Evolutionary conservation across 139 green algal species (phyloP), one percentile per base, ranked within the genome.

Genomic region (Chlorella sp.): DNA sequence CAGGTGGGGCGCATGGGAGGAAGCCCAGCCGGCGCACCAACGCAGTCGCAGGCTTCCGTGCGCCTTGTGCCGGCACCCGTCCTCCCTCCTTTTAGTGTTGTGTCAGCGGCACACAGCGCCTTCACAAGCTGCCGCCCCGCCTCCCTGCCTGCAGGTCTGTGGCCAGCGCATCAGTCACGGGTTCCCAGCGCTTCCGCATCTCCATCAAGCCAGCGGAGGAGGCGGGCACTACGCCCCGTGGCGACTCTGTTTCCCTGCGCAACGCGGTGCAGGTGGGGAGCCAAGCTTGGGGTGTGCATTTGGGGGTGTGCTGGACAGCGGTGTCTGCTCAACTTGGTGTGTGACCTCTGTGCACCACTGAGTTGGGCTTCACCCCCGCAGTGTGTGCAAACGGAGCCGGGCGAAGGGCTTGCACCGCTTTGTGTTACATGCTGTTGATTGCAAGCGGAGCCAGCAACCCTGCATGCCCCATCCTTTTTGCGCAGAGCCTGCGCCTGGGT

Each of bases 161-260:
- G 43, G 30, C 69, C 69, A 85, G 81, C 69, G 38, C 22, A 51
- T 80, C 44, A 30, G 51, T 69, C 14, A 26, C 69, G 0, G 60
- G 77, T 28, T 74, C 60, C 38, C 81, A 86, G 81, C 81, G 81
- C 30, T 86, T 86, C 81, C 44, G 62, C 20, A 73, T 86, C 56
- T 43, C 56, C 17, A 86, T 86, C 69, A 76, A 64, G 79, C 51
- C 79, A 4, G 64, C 79, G 32, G 79, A 76, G 20, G 79, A 84
- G 79, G 79, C 75, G 54, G 24, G n/a, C 6, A 40, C 56, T 40
- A 32, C 20, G 40, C 48, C 69, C 3, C 24, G 16, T 28, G 56
- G 38, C 56, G 81, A 73, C 56, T 13, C 40, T 14, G 40, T 41
- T 1, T 60, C 70, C 36, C 72, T 86, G 51, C 70, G 70, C 36